Conservation (phyloP, 305 asterid genomes). For the Andrographis paniculata region DNA sequence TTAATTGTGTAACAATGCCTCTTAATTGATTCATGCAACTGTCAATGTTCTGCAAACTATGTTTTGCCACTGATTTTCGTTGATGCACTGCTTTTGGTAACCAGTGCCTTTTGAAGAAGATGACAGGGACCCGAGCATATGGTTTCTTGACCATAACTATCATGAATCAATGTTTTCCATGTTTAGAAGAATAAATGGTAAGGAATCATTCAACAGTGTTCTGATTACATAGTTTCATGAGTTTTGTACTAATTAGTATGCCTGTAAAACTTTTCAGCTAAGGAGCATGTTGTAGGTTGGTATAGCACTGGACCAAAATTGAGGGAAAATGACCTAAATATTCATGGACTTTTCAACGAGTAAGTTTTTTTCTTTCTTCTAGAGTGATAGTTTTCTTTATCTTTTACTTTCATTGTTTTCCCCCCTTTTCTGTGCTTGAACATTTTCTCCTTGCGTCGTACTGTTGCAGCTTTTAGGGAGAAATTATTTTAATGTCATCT, state of each 20-base stretch:
- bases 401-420: constrained; percentile 4
- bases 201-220: constrained; percentile 5
- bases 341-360: constrained; percentile 5
- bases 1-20: too few relatives aligned
- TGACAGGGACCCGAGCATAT: constrained; percentile 68
- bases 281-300: constrained; percentile 99
- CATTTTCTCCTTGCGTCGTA: too few relatives aligned
- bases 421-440: too few relatives aligned
- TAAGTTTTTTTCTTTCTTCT: neutral
- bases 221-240: constrained; percentile 1
- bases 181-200: constrained; percentile 91
- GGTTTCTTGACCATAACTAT: constrained; percentile 93
- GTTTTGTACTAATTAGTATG: constrained; percentile 8
- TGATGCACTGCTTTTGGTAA: constrained; percentile 14
- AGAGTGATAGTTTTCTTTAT: neutral
- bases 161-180: constrained; percentile 90
- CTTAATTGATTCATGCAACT: constrained; percentile 1
- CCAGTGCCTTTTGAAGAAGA: constrained; percentile 34
- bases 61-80: neutral
- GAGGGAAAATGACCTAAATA: constrained; percentile 39
- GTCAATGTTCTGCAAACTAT: neutral
- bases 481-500: too few relatives aligned
- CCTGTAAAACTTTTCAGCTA: constrained; percentile 42
- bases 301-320: constrained; percentile 94
- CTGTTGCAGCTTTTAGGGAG: too few relatives aligned